Evolutionary conservation across 116 monocot species (phyloP).

Genomic region (Zostera marina): DNA sequence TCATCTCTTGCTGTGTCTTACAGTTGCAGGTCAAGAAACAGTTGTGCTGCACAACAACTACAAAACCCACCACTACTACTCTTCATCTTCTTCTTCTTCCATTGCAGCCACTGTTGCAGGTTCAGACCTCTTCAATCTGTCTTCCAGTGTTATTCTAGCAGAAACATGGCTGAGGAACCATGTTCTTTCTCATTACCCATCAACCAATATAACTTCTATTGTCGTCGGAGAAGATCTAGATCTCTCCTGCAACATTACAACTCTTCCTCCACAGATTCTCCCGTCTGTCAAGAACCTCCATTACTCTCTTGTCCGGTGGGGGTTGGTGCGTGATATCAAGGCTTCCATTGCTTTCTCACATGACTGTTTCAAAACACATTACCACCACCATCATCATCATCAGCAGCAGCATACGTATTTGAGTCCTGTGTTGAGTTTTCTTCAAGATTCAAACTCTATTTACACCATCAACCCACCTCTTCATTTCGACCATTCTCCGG

Average conservation of each 20-base stretch:
- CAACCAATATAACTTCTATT: constrained; percentile 22
- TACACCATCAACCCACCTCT: constrained; percentile 7
- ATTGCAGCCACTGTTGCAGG: constrained; percentile 9
- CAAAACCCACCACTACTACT: no score
- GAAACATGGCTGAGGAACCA: constrained; percentile 32
- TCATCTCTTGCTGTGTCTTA: background rate
- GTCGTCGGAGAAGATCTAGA: constrained; percentile 18
- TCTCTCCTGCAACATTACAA: constrained; percentile 4
- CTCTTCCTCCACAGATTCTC: constrained; percentile 1
- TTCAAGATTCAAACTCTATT: constrained; percentile 2
- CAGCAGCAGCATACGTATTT: background rate
- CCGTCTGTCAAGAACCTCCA: constrained; percentile 25
- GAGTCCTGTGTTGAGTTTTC: constrained; percentile 15
- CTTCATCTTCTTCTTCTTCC: no score
- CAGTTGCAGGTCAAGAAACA: constrained; percentile 46
- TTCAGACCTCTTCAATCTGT: constrained; percentile 16
- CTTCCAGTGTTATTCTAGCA: constrained; percentile 25
- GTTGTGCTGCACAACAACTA: background rate
- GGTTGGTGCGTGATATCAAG: constrained; percentile 21
- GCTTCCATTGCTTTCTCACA: constrained; percentile 19
- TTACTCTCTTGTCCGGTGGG: constrained; percentile 30
- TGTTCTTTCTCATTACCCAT: constrained; percentile 21
- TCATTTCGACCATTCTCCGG: background rate
- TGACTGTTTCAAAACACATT: constrained; percentile 13
- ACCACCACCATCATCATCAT: no score